Percentiles rank a stretch among this genome's conserved stretches.
phyloP scores from a whole-genome alignment of 495 filamentous ascomycete species.

The Neurospora hispaniola region DNA sequence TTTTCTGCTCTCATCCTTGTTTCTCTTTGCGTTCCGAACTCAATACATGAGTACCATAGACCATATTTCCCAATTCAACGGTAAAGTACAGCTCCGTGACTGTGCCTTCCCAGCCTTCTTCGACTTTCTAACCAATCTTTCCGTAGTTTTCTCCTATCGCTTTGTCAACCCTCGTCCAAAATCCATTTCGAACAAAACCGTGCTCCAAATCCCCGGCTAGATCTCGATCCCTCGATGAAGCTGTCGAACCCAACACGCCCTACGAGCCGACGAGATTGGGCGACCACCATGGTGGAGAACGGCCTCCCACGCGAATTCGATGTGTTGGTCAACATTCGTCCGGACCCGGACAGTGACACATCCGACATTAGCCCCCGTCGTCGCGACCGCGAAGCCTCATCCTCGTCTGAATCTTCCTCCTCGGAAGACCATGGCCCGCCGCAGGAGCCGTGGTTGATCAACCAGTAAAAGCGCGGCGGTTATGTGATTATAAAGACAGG shows the following conservation, averaged over 20 bases:
- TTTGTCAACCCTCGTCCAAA: background rate
- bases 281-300: background rate
- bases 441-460: background rate
- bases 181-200: background rate
- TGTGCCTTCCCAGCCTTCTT: background rate
- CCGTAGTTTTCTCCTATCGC: background rate
- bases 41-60: no score
- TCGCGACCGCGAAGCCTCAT: background rate
- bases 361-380: background rate
- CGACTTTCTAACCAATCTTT: background rate
- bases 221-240: background rate
- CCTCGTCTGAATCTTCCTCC: background rate
- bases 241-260: background rate
- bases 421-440: background rate
- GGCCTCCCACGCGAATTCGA: background rate
- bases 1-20: background rate
- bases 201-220: background rate
- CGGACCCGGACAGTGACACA: no score
- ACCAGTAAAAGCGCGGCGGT: background rate
- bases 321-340: no score
- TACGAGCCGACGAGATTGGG: background rate
- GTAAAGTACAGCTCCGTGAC: background rate
- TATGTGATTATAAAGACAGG: background rate
- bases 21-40: background rate
- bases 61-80: background rate